phyloP scores from a whole-genome alignment of 1,139 yeast genomes.

The Lodderomyces parapsilosis region DNA sequence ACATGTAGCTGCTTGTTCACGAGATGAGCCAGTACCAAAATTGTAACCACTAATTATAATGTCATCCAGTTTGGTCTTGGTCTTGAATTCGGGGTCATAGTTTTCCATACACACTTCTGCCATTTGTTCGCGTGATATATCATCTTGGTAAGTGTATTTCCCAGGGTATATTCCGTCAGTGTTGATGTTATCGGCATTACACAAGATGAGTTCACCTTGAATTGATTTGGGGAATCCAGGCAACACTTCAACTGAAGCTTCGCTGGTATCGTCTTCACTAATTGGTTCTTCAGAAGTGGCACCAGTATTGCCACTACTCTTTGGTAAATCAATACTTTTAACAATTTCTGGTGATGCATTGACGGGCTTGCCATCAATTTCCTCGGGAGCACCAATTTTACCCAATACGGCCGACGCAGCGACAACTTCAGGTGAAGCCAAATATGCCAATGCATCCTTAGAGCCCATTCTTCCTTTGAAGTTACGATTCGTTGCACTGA shows the following conservation, averaged over 20 bases:
- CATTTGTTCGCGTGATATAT: slow-evolving; percentile 90
- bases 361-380: slow-evolving; percentile 60
- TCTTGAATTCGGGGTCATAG: slow-evolving; percentile 83
- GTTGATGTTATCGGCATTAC: slow-evolving; percentile 97
- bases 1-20: slow-evolving; percentile 99
- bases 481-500: slow-evolving; percentile 96
- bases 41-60: slow-evolving; percentile 90
- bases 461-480: slow-evolving; percentile 99
- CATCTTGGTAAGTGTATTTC: slow-evolving; percentile 97
- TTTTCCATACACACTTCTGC: slow-evolving; percentile 99
- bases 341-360: slow-evolving; percentile 47
- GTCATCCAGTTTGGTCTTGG: slow-evolving; percentile 82
- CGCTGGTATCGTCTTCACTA: slow-evolving; percentile 29
- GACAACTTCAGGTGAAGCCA: slow-evolving; percentile 97
- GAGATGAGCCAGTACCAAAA: slow-evolving; percentile 97
- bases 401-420: slow-evolving; percentile 97
- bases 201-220: slow-evolving; percentile 86
- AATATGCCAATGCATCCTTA: slow-evolving; percentile 89
- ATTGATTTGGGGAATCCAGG: slow-evolving; percentile 89
- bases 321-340: slow-evolving; percentile 39
- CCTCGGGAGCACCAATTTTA: slow-evolving; percentile 89
- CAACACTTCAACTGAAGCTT: slow-evolving; percentile 65
- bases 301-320: not conserved
- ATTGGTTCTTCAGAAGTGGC: not conserved
- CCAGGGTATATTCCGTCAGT: slow-evolving; percentile 99